These are phyloP conservation scores for Pseudogymnoascus sp. DNA, from an alignment of 2,329 filamentous ascomycete species.

Conservation along the genomic window DNA sequence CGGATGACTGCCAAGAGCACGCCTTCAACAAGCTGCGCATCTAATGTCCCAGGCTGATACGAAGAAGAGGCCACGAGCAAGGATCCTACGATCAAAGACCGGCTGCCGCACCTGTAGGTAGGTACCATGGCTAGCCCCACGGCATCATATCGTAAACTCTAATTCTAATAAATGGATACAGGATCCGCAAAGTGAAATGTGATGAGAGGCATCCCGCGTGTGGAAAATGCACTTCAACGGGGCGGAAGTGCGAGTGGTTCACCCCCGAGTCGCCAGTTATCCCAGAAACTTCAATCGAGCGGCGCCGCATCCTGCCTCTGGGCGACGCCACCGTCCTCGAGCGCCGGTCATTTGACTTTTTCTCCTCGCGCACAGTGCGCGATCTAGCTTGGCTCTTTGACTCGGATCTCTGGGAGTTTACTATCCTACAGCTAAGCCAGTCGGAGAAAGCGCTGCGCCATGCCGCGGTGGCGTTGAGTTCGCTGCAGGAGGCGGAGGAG, in stretches of 20 bases:
- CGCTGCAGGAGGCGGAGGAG: neutral
- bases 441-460: neutral
- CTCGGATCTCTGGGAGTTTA: neutral
- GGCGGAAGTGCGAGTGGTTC: neutral
- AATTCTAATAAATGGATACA: neutral
- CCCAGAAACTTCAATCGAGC: neutral
- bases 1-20: neutral
- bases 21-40: neutral
- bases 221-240: conserved; percentile 9
- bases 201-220: conserved; percentile 13
- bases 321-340: neutral
- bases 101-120: neutral
- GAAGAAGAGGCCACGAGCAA: neutral
- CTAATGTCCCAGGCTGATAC: neutral
- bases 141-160: neutral
- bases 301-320: neutral
- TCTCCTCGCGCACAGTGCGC: neutral
- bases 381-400: neutral
- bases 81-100: neutral
- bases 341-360: neutral
- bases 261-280: neutral
- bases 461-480: neutral
- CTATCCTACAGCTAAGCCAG: neutral
- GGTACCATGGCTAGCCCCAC: neutral
- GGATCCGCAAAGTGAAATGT: conserved; percentile 12